These are phyloP conservation scores for Chamaenerion angustifolium DNA, from an alignment of 345 rosid species.

Conservation along the genomic window DNA sequence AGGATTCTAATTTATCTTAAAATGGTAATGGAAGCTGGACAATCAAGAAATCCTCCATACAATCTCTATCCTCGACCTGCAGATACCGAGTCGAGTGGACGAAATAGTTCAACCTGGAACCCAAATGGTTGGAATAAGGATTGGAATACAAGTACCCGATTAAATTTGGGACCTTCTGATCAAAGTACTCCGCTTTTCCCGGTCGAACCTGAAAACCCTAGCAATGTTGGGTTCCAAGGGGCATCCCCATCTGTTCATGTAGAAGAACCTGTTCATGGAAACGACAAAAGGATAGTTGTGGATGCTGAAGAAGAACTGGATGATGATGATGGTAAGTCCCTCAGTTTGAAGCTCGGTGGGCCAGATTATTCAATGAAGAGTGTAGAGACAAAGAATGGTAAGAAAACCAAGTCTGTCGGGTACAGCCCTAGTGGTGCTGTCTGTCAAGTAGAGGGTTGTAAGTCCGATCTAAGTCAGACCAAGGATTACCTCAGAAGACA, in stretches of 20 bases:
- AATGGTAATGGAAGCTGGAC: too few species aligned
- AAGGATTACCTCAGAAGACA: conserved; percentile 66
- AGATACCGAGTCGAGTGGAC: too few species aligned
- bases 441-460: conserved; percentile 65
- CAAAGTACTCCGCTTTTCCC: conserved; percentile 33
- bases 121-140: too few species aligned
- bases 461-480: conserved; percentile 48
- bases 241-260: conserved; percentile 30
- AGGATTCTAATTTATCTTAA: too few species aligned
- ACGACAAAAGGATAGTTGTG: conserved; percentile 38
- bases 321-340: conserved; percentile 23
- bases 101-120: too few species aligned
- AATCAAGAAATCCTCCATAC: too few species aligned
- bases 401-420: conserved; percentile 39
- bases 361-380: conserved; percentile 22
- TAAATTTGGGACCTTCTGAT: too few species aligned
- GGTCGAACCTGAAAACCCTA: conserved; percentile 15
- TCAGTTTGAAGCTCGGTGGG: conserved; percentile 40
- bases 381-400: conserved; percentile 31
- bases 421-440: conserved; percentile 28
- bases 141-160: too few species aligned
- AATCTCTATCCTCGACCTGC: too few species aligned
- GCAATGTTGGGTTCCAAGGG: conserved; percentile 17
- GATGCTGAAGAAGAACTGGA: conserved; percentile 16
- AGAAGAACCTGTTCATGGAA: conserved; percentile 19